Percentiles rank a stretch among this genome's conserved stretches.
Evolutionary conservation across 2,329 filamentous ascomycete species (phyloP).

Genomic region (Botrytis pseudocinerea): DNA sequence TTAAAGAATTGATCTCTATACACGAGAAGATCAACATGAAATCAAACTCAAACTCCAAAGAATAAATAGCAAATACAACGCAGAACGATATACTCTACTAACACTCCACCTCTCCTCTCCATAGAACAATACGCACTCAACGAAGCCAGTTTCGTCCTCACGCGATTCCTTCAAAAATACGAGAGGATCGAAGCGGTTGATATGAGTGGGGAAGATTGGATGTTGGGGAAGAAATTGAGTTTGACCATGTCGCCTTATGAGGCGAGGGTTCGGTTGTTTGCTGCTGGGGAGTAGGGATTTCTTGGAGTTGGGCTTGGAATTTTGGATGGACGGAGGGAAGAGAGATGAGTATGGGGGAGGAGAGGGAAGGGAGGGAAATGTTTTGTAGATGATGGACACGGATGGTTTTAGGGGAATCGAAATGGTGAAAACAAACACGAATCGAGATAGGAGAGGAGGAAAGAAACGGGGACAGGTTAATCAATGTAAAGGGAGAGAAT

Average conservation of each 20-base stretch:
- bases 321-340: not conserved
- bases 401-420: not conserved
- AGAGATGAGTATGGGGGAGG: not conserved
- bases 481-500: not conserved
- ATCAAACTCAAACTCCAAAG: no score
- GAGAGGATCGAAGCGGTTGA: constrained; percentile 32
- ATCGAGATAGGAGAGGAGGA: not conserved
- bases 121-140: constrained; percentile 40
- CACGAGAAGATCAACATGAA: not conserved
- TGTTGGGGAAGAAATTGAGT: constrained; percentile 29
- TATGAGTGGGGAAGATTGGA: constrained; percentile 13
- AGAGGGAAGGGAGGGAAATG: no score
- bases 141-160: constrained; percentile 40
- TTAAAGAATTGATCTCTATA: not conserved
- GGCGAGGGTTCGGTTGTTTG: constrained; percentile 33
- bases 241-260: constrained; percentile 31
- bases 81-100: not conserved
- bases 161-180: constrained; percentile 39
- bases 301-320: not conserved
- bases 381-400: not conserved
- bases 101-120: not conserved
- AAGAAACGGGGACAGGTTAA: not conserved
- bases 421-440: not conserved
- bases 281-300: not conserved
- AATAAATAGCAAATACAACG: not conserved